Conservation (phyloP, 176 grass and related monocot genomes). For the Phyllostachys edulis region DNA sequence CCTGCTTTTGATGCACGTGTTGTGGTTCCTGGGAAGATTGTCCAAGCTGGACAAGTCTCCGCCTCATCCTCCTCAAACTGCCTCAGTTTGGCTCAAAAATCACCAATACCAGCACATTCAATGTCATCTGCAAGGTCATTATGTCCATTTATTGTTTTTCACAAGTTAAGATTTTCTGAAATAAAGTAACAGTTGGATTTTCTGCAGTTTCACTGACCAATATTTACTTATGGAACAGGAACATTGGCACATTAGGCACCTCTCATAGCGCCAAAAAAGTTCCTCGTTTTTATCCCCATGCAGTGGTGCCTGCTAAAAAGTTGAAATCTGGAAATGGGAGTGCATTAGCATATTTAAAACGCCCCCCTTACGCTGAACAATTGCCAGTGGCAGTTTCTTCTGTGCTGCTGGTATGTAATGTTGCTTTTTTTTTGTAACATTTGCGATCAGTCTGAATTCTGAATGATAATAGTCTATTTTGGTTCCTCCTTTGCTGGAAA, state of each 20-base stretch:
- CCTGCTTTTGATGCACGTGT: slow-evolving; percentile 23
- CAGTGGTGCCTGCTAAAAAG: slow-evolving; percentile 23
- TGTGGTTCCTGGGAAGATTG: slow-evolving; percentile 27
- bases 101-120: background rate
- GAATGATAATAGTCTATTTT: background rate
- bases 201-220: background rate
- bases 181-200: background rate
- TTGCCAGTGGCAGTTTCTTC: slow-evolving; percentile 4
- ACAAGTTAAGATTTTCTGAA: background rate
- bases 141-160: background rate
- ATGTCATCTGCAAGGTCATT: slow-evolving; percentile 35
- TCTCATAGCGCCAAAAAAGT: slow-evolving; percentile 7
- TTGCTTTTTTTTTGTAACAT: slow-evolving; percentile 4
- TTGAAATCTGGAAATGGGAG: slow-evolving; percentile 35
- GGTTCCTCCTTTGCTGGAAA: background rate
- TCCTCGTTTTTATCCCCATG: slow-evolving; percentile 19
- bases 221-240: slow-evolving; percentile 7
- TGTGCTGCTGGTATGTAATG: slow-evolving; percentile 4
- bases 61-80: slow-evolving; percentile 27
- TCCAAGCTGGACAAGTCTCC: slow-evolving; percentile 3
- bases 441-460: slow-evolving; percentile 15
- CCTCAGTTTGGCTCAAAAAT: slow-evolving; percentile 22
- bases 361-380: background rate
- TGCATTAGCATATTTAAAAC: slow-evolving; percentile 14
- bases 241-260: slow-evolving; percentile 17